Percentiles rank a stretch among this genome's conserved stretches.
Evolutionary conservation across 768 basidiomycete species (phyloP).

Genomic region (Leccinum pellstonianum): DNA sequence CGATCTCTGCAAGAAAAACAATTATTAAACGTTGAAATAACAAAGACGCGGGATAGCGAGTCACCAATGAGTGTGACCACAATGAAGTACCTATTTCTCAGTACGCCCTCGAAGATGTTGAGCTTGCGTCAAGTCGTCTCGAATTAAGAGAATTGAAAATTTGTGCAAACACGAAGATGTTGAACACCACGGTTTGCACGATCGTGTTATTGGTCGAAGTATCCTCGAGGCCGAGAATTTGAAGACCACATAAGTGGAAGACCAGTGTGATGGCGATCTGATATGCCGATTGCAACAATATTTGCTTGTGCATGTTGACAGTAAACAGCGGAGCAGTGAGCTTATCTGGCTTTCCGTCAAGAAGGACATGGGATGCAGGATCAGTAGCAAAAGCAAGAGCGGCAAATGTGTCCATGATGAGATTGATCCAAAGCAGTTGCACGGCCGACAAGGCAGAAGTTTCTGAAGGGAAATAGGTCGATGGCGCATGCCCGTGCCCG

Average conservation of each 20-base stretch:
- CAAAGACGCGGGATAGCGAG: slow-evolving; percentile 20
- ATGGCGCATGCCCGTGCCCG: too few relatives aligned
- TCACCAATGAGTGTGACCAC: slow-evolving; percentile 80
- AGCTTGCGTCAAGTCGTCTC: slow-evolving; percentile 72
- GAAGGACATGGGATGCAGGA: slow-evolving; percentile 75
- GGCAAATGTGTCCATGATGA: slow-evolving; percentile 99
- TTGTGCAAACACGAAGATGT: slow-evolving; percentile 96
- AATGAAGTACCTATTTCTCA: slow-evolving; percentile 81
- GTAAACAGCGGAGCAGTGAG: slow-evolving; percentile 87
- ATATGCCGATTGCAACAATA: slow-evolving; percentile 83
- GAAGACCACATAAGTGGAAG: slow-evolving; percentile 81
- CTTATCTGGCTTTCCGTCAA: slow-evolving; percentile 89
- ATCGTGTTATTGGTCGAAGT: slow-evolving; percentile 37
- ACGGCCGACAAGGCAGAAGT: slow-evolving; percentile 90
- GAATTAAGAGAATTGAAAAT: slow-evolving; percentile 96
- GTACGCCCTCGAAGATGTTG: slow-evolving; percentile 86
- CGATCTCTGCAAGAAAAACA: slow-evolving; percentile 60
- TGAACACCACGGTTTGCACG: slow-evolving; percentile 91
- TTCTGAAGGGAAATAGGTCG: slow-evolving; percentile 39
- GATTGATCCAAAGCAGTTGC: slow-evolving; percentile 97
- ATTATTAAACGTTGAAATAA: slow-evolving; percentile 7
- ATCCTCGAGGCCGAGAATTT: slow-evolving; percentile 62
- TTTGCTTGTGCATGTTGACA: slow-evolving; percentile 96
- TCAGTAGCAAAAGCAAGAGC: slow-evolving; percentile 97
- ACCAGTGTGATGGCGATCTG: slow-evolving; percentile 81